A percentile compares a stretch with the other conserved stretches of the same genome.
Evolutionary conservation across 495 filamentous ascomycete genomes (phyloP).

Genomic region (Recurvomyces mirabilis): DNA sequence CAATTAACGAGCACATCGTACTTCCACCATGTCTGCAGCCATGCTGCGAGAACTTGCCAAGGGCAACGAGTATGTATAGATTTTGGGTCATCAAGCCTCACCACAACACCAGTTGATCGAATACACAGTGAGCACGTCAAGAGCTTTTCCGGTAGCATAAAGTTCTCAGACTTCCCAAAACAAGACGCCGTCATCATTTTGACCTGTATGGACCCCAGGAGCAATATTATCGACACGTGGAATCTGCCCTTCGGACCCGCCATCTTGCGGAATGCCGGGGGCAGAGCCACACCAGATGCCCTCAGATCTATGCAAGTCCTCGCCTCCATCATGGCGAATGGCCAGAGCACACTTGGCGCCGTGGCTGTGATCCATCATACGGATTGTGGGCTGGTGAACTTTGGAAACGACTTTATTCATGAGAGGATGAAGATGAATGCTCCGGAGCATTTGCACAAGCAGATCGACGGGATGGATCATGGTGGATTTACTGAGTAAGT

Average conservation of each 20-base stretch:
- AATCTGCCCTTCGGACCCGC: not conserved
- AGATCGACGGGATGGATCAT: constrained; percentile 1
- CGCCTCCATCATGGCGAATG: constrained; percentile 1
- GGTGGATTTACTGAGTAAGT: constrained; percentile 12
- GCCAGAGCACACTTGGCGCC: constrained; percentile 1
- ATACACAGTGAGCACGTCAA: not conserved
- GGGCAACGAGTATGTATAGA: constrained; percentile 6
- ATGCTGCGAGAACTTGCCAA: not conserved
- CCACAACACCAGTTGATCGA: not conserved
- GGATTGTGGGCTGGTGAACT: constrained; percentile 7
- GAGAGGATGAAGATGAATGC: not conserved
- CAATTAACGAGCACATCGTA: too few species aligned
- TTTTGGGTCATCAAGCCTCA: not conserved
- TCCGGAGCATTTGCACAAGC: not conserved
- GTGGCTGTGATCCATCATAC: constrained; percentile 9
- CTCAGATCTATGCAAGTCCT: not conserved
- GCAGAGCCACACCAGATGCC: not conserved
- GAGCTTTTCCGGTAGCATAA: not conserved
- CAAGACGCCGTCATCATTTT: constrained; percentile 6
- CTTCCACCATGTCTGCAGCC: constrained; percentile 5
- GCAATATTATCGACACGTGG: constrained; percentile 2
- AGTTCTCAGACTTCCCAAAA: constrained; percentile 12
- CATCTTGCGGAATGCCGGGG: constrained; percentile 4
- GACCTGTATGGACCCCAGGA: constrained; percentile 11
- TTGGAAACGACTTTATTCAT: not conserved